A percentile compares a stretch with the other conserved stretches of the same genome.
Evolutionary conservation across 768 basidiomycete species (phyloP).

Genomic region (Lepiota venenata): DNA sequence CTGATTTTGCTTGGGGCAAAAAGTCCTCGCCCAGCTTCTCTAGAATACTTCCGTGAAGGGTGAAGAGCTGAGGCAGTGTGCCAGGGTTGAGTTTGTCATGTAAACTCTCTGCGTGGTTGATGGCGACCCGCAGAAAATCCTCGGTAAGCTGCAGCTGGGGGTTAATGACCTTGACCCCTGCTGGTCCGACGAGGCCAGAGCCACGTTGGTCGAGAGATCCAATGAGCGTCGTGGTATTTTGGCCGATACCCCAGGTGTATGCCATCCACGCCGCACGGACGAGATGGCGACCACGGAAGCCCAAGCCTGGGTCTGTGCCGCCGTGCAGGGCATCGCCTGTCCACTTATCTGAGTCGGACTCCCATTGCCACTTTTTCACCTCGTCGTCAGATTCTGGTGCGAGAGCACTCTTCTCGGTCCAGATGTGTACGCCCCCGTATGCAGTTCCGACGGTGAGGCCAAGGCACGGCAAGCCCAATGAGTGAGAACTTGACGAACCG

Average conservation of each 20-base stretch:
- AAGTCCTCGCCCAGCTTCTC: constrained; percentile 58
- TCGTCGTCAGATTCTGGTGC: constrained; percentile 49
- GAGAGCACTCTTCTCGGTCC: constrained; percentile 56
- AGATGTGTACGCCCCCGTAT: constrained; percentile 59
- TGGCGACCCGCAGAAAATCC: constrained; percentile 46
- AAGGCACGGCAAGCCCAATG: constrained; percentile 38
- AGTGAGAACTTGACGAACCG: constrained; percentile 50
- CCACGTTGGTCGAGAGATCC: constrained; percentile 32
- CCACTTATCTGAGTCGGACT: constrained; percentile 60
- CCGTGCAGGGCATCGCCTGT: constrained; percentile 46
- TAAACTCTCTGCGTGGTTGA: constrained; percentile 38
- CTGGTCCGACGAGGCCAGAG: constrained; percentile 26
- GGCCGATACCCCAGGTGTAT: constrained; percentile 57
- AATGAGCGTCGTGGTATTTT: constrained; percentile 32
- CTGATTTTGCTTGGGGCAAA: constrained; percentile 48
- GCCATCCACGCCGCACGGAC: constrained; percentile 73
- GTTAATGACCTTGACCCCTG: constrained; percentile 44
- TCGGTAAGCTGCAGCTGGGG: constrained; percentile 53
- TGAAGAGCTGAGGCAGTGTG: constrained; percentile 52
- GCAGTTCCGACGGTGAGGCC: constrained; percentile 40
- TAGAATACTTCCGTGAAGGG: constrained; percentile 51
- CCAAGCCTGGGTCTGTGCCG: constrained; percentile 73
- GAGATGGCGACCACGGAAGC: constrained; percentile 56
- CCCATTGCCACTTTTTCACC: constrained; percentile 63
- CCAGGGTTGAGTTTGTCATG: constrained; percentile 38